Evolutionary conservation across 2,329 filamentous ascomycete genomes (phyloP).

Genomic region (Aureobasidium sp.): DNA sequence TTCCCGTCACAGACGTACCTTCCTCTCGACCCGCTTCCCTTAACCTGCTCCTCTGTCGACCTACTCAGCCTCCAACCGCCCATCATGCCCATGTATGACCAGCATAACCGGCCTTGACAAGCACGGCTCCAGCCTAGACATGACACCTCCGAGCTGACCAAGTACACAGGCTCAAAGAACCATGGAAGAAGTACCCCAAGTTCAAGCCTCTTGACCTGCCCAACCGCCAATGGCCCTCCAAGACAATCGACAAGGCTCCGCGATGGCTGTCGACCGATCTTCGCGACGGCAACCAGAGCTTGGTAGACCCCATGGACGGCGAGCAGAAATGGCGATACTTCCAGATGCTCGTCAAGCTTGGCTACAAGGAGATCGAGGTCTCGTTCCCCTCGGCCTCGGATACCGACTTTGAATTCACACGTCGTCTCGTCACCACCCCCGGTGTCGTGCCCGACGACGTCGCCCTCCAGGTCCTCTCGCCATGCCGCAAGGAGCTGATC

Average conservation of each 20-base stretch:
- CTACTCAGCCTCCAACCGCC: background rate
- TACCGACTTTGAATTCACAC: slow-evolving; percentile 93
- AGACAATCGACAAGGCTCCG: slow-evolving; percentile 72
- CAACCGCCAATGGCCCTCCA: slow-evolving; percentile 74
- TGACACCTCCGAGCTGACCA: background rate
- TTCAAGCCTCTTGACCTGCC: slow-evolving; percentile 60
- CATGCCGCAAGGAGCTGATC: slow-evolving; percentile 88
- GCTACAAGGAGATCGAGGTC: slow-evolving; percentile 97
- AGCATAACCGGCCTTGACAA: background rate
- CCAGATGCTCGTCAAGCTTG: slow-evolving; percentile 82
- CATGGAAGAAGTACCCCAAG: slow-evolving; percentile 65
- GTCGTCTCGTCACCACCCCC: slow-evolving; percentile 75
- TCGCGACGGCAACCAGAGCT: slow-evolving; percentile 87
- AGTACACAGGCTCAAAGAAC: slow-evolving; percentile 53
- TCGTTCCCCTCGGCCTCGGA: slow-evolving; percentile 92
- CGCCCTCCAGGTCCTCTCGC: slow-evolving; percentile 83
- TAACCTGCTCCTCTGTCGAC: background rate
- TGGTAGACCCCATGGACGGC: slow-evolving; percentile 90
- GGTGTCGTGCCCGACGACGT: slow-evolving; percentile 81
- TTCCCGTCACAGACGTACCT: too few species aligned
- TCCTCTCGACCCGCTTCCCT: too few species aligned
- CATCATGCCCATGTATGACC: slow-evolving; percentile 14
- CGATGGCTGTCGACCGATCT: slow-evolving; percentile 86
- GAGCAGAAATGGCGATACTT: slow-evolving; percentile 95
- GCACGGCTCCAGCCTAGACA: background rate